Evolutionary conservation across 768 basidiomycete species (phyloP), one percentile per base, ranked within the genome.

Genomic region (Tylopilus balloui): DNA sequence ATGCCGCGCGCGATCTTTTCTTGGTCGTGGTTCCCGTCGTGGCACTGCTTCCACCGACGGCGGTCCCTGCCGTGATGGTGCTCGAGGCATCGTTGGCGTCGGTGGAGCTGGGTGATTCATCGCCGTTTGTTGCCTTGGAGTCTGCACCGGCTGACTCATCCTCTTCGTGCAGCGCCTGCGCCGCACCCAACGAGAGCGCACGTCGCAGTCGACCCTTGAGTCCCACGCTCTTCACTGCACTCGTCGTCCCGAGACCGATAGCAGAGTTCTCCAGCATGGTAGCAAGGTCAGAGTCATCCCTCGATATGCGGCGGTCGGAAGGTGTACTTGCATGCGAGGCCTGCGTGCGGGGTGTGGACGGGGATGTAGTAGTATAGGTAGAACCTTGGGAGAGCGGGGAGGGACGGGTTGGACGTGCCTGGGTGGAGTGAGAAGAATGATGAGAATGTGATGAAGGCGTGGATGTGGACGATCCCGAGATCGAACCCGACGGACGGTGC

Each of bases 151-250:
- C 11, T 1, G 62, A 35, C 6, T 59, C 55, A 19, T 67, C 71
- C 27, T 75, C 78, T 36, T 78, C 75, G 55, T 77, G 74, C 46
- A 90, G 73, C 5, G 80, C 69, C 51, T 76, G 70, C 29, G 69
- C 67, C 8, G 83, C 78, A 53, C 81, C 83, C 57, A 88, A 76
- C 1, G 81, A 82, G 20, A 89, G 73, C 4, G 84, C 88, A 24
- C 88, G 81, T 35, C 86, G 81, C 34, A 92, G 73, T 48, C 81
- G 79, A 57, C 80, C 83, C 64, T 91, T 92, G 55, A 94, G 73
- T 0, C 91, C 91, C 13, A 80, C 77, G 49, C 77, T 76, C 48
- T 84, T 78, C 58, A 74, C 74, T 56, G 61, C 49, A 4, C 61
- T 59, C 23, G 63, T 63, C 0, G 50, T 52, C 27, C 61, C 61